A percentile compares a stretch with the other conserved stretches of the same genome.
Evolutionary conservation across 2,329 filamentous ascomycete genomes (phyloP).

Genomic region (Stemphylium lycopersici): DNA sequence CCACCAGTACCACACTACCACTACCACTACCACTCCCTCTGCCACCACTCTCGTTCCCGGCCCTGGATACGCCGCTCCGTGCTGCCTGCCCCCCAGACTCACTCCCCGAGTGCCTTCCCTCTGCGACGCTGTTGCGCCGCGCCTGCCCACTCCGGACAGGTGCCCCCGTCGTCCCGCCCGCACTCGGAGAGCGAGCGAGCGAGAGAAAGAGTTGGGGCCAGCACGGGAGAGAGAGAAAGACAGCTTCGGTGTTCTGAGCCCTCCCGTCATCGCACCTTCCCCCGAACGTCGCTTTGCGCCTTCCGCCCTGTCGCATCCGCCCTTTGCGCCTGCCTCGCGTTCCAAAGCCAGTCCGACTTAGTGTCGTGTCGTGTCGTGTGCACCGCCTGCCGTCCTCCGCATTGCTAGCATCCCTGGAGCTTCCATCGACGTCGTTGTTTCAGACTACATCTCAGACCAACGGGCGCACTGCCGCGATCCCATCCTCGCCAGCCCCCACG

Average conservation of each 20-base stretch:
- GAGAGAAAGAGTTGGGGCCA: background rate
- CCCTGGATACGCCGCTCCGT: constrained; percentile 4
- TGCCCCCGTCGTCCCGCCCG: background rate
- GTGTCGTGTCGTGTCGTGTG: constrained; percentile 4
- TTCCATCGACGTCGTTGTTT: constrained; percentile 38
- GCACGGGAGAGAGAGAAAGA: background rate
- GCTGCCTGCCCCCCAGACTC: constrained; percentile 1
- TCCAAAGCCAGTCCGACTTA: background rate
- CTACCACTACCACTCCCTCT: background rate
- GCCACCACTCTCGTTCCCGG: background rate
- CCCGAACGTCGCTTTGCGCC: constrained; percentile 7
- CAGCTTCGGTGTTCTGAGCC: constrained; percentile 10
- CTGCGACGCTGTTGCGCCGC: constrained; percentile 1
- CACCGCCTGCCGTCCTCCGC: constrained; percentile 8
- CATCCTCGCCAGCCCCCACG: constrained; percentile 25
- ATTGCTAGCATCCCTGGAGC: constrained; percentile 18
- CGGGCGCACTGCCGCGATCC: constrained; percentile 25
- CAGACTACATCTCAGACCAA: constrained; percentile 39
- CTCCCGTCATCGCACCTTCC: constrained; percentile 17
- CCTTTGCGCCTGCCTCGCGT: background rate
- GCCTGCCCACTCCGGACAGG: background rate
- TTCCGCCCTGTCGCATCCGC: constrained; percentile 16
- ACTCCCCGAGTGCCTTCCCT: background rate
- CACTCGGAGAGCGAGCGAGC: background rate
- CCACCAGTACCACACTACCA: background rate